Conservation (phyloP, 495 filamentous ascomycete genomes). For the Aspergillus kassunensis region DNA sequence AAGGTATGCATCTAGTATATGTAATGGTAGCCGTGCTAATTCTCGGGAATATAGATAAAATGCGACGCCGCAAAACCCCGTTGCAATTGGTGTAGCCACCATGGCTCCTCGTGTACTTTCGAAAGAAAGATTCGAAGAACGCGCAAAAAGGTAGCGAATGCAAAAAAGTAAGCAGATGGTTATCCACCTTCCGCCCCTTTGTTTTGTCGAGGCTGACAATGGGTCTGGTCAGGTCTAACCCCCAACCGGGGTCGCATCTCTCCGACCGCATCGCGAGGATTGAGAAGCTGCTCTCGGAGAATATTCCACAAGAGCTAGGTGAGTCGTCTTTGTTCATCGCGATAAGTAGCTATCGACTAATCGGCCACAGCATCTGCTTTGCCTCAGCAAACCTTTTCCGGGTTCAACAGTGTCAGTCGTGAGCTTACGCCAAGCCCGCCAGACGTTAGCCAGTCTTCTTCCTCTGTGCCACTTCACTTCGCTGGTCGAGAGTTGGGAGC, state of each 20-base stretch:
- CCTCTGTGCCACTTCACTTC: conserved; percentile 43
- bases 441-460: conserved; percentile 17
- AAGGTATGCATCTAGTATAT: conserved; percentile 28
- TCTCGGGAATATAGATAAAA: conserved; percentile 40
- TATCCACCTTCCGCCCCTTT: background rate
- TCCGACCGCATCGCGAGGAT: conserved; percentile 41
- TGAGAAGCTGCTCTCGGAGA: conserved; percentile 36
- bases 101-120: conserved; percentile 47
- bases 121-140: conserved; percentile 34
- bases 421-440: background rate
- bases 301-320: conserved; percentile 27
- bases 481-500: conserved; percentile 45
- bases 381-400: background rate
- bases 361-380: background rate
- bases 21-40: background rate
- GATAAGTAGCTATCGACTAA: background rate
- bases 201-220: background rate
- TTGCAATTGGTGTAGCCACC: conserved; percentile 54
- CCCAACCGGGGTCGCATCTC: conserved; percentile 21
- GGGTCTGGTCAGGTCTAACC: background rate
- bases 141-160: conserved; percentile 26
- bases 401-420: background rate
- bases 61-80: conserved; percentile 41
- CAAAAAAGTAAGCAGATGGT: conserved; percentile 17
- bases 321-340: background rate